These are phyloP conservation scores for Fragosphaeria purpurea DNA, from an alignment of 2,329 filamentous ascomycete genomes.

Conservation along the genomic window DNA sequence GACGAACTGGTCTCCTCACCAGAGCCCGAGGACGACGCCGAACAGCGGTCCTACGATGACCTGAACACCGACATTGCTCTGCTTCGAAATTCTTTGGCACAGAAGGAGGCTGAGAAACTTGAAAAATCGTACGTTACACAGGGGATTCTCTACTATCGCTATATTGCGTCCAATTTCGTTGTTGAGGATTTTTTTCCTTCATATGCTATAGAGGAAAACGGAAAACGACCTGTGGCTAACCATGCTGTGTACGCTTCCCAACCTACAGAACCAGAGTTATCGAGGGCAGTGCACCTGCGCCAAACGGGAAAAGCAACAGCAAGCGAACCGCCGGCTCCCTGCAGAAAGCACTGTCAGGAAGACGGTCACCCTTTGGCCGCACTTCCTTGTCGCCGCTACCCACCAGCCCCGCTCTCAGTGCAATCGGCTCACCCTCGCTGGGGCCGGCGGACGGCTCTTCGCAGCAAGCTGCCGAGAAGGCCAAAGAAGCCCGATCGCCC, in stretches of 20 bases:
- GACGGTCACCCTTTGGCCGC: constrained; percentile 12
- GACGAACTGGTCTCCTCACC: constrained; percentile 12
- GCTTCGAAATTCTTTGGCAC: constrained; percentile 35
- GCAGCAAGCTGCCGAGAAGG: constrained; percentile 42
- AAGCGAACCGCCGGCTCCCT: constrained; percentile 14
- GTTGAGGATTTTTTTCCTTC: background rate
- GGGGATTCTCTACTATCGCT: background rate
- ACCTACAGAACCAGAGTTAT: constrained; percentile 27
- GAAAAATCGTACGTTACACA: constrained; percentile 31
- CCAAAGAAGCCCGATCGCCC: constrained; percentile 30
- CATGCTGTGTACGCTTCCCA: constrained; percentile 10
- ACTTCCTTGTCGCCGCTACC: constrained; percentile 28
- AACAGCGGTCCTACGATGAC: constrained; percentile 23
- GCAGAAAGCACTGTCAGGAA: constrained; percentile 13
- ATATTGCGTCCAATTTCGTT: background rate
- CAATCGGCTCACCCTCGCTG: constrained; percentile 42
- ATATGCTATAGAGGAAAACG: constrained; percentile 4
- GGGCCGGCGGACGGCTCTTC: constrained; percentile 40
- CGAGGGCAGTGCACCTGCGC: constrained; percentile 18
- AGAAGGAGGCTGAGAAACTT: constrained; percentile 33
- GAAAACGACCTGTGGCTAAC: constrained; percentile 7
- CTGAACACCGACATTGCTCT: constrained; percentile 40
- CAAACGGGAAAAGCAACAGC: constrained; percentile 9
- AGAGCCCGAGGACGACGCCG: constrained; percentile 12
- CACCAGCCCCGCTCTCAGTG: constrained; percentile 45